Conservation (phyloP, 2,329 filamentous ascomycete species). For the Tolypocladium guangdongense region DNA sequence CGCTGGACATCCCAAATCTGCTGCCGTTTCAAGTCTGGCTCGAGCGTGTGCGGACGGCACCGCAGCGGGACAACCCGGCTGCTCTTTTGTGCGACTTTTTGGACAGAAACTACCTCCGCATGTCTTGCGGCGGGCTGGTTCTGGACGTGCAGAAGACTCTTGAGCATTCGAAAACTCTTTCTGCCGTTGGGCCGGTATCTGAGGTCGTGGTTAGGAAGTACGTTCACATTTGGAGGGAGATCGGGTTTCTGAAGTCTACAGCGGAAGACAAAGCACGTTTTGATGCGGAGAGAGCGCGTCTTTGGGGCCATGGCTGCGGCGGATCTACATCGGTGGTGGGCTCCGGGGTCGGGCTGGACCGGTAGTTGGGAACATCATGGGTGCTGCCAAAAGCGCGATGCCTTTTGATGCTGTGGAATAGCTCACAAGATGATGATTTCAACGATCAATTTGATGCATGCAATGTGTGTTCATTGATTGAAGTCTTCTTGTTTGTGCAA, state of each 20-base stretch:
- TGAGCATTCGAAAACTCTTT: constrained; percentile 5
- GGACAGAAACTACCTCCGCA: constrained; percentile 5
- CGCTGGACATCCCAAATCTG: constrained; percentile 3
- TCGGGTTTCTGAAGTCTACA: constrained; percentile 1
- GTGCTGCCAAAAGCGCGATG: too few relatives aligned
- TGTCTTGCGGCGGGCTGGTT: constrained; percentile 8
- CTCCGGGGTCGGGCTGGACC: too few relatives aligned
- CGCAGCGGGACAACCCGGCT: constrained; percentile 4
- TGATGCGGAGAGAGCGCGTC: background rate
- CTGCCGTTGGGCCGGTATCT: constrained; percentile 1
- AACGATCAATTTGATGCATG: too few relatives aligned
- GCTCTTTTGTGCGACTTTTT: constrained; percentile 5
- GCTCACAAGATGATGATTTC: too few relatives aligned
- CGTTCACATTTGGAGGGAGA: constrained; percentile 2
- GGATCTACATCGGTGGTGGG: too few relatives aligned
- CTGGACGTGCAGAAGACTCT: constrained; percentile 3
- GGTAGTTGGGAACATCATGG: too few relatives aligned
- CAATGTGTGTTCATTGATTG: too few relatives aligned
- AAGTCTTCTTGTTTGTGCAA: too few relatives aligned
- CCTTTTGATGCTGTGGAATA: too few relatives aligned
- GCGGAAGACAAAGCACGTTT: background rate
- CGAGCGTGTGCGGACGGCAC: background rate
- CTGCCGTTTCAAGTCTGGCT: constrained; percentile 6
- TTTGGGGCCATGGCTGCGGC: background rate
- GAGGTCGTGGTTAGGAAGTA: constrained; percentile 3